A percentile compares a stretch with the other conserved stretches of the same genome.
Evolutionary conservation across 805 yeast genomes (phyloP).

Genomic region (Candida dajiaensis): DNA sequence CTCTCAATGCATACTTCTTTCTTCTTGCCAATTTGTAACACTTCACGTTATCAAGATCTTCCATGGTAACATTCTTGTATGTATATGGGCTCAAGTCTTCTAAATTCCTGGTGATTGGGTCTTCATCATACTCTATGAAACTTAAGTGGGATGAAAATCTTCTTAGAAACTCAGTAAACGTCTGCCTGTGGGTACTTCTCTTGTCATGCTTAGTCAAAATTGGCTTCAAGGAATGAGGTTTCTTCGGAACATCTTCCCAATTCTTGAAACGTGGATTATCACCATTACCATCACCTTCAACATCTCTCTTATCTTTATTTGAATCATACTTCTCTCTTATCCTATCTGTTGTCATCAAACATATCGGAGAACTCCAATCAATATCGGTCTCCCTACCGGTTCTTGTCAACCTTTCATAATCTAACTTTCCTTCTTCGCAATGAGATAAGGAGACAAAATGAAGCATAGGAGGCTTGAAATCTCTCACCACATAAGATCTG

Average conservation of each 20-base stretch:
- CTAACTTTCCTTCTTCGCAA: conserved; percentile 45
- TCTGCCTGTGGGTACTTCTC: neutral
- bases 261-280: neutral
- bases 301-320: neutral
- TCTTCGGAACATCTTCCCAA: neutral
- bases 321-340: conserved; percentile 5
- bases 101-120: conserved; percentile 9
- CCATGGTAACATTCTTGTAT: conserved; percentile 9
- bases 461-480: conserved; percentile 30
- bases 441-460: conserved; percentile 43
- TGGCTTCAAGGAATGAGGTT: neutral
- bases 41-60: conserved; percentile 22
- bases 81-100: conserved; percentile 11
- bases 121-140: conserved; percentile 18
- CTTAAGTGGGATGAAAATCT: conserved; percentile 5
- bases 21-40: conserved; percentile 60
- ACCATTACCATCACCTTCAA: neutral
- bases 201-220: neutral
- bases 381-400: conserved; percentile 33
- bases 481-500: conserved; percentile 39
- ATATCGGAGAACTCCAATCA: conserved; percentile 44
- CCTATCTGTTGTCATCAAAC: conserved; percentile 32
- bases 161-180: conserved; percentile 6
- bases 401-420: conserved; percentile 34
- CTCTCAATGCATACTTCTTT: conserved; percentile 42